Percentiles rank a stretch among this genome's conserved stretches.
Conservation (phyloP, 2,329 filamentous ascomycete species). For the Periconia sp. region DNA sequence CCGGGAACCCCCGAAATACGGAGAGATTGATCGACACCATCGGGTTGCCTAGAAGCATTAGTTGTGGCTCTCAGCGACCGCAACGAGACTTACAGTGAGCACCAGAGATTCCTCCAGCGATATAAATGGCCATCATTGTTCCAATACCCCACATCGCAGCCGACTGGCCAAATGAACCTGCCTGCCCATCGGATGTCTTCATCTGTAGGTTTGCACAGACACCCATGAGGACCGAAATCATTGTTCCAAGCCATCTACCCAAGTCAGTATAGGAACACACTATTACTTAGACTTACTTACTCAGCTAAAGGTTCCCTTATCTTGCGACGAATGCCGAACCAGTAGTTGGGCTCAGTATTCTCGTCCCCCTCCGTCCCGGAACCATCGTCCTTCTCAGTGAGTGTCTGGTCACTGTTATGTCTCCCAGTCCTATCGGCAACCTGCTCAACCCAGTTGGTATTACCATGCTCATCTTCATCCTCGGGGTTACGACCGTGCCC, state of each 20-base stretch:
- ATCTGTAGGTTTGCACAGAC: slow-evolving; percentile 17
- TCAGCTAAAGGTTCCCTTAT: slow-evolving; percentile 20
- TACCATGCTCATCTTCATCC: slow-evolving; percentile 12
- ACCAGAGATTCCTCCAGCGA: slow-evolving; percentile 52
- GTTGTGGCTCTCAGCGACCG: neutral
- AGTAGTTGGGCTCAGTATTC: slow-evolving; percentile 14
- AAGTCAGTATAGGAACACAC: neutral
- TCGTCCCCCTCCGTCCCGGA: slow-evolving; percentile 4
- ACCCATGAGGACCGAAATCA: slow-evolving; percentile 15
- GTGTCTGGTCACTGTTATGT: slow-evolving; percentile 9
- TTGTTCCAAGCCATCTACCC: slow-evolving; percentile 9
- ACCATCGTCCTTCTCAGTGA: slow-evolving; percentile 6
- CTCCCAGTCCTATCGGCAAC: slow-evolving; percentile 6
- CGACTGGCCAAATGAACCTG: slow-evolving; percentile 10
- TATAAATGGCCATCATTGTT: slow-evolving; percentile 55
- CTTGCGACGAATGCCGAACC: slow-evolving; percentile 18
- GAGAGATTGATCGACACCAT: slow-evolving; percentile 26
- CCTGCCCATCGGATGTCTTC: slow-evolving; percentile 13
- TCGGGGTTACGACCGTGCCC: slow-evolving; percentile 12
- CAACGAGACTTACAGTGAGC: slow-evolving; percentile 51
- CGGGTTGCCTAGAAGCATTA: slow-evolving; percentile 13
- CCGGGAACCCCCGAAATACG: slow-evolving; percentile 45
- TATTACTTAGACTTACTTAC: slow-evolving; percentile 1
- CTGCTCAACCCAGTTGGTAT: slow-evolving; percentile 13
- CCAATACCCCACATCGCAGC: slow-evolving; percentile 55